These are phyloP conservation scores for Phytophthora citrophthora DNA, from an alignment of 352 stramenopile species.

Conservation along the genomic window DNA sequence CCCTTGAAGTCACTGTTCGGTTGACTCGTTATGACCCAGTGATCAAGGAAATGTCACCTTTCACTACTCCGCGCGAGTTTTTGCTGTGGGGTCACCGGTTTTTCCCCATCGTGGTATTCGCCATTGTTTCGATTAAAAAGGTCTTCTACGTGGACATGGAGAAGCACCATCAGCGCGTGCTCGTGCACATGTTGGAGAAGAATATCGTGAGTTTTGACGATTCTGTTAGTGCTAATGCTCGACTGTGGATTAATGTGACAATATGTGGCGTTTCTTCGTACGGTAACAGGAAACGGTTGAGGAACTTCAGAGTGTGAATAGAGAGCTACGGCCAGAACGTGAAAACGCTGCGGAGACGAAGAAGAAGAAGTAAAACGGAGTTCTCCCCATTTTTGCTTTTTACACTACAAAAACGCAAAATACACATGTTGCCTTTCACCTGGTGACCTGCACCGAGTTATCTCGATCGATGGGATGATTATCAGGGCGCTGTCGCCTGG, in stretches of 20 bases:
- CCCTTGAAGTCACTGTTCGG: slow-evolving; percentile 59
- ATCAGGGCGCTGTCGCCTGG: slow-evolving; percentile 20
- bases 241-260: not conserved
- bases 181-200: slow-evolving; percentile 59
- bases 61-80: slow-evolving; percentile 65
- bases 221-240: not conserved
- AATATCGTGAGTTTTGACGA: slow-evolving; percentile 42
- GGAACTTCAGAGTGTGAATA: slow-evolving; percentile 30
- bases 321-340: slow-evolving; percentile 23
- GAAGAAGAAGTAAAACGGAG: slow-evolving; percentile 16
- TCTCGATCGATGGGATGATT: slow-evolving; percentile 27
- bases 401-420: slow-evolving; percentile 18
- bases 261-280: not conserved
- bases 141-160: slow-evolving; percentile 71
- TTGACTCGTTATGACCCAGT: slow-evolving; percentile 64
- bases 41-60: slow-evolving; percentile 47
- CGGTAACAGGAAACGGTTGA: slow-evolving; percentile 34
- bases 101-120: slow-evolving; percentile 58
- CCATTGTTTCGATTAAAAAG: slow-evolving; percentile 50
- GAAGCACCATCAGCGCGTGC: slow-evolving; percentile 51
- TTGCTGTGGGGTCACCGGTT: slow-evolving; percentile 62
- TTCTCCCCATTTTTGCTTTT: not conserved
- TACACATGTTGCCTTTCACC: slow-evolving; percentile 20
- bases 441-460: slow-evolving; percentile 13
- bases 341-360: slow-evolving; percentile 19